Conservation (phyloP, 805 yeast genomes). For the Saccharomycopsis capsularis region DNA sequence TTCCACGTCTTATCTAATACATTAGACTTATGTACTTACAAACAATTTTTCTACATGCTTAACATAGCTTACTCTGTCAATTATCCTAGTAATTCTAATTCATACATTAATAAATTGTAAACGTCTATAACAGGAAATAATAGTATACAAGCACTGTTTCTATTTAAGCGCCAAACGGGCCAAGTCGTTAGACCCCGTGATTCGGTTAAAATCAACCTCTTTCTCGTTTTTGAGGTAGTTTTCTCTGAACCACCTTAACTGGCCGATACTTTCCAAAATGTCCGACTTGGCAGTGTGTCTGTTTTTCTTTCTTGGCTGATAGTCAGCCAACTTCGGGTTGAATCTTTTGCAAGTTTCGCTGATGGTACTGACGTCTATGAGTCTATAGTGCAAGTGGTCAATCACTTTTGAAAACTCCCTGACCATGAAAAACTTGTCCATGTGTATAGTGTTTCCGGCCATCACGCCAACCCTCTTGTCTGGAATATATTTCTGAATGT, state of each 20-base stretch:
- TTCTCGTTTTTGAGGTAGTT: slow-evolving; percentile 42
- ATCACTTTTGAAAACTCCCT: slow-evolving; percentile 73
- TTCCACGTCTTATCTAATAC: no score
- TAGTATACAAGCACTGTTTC: background rate
- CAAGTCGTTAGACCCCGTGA: background rate
- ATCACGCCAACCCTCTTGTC: slow-evolving; percentile 54
- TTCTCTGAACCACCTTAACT: slow-evolving; percentile 68
- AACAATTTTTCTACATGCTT: no score
- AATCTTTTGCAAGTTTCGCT: slow-evolving; percentile 77
- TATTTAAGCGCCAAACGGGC: background rate
- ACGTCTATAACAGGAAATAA: no score
- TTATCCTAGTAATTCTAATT: no score
- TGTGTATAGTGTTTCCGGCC: slow-evolving; percentile 90
- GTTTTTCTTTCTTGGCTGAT: slow-evolving; percentile 55
- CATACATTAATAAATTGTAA: no score
- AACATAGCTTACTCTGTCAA: no score
- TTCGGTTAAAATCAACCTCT: background rate
- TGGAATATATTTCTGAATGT: slow-evolving; percentile 50
- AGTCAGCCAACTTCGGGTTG: slow-evolving; percentile 52
- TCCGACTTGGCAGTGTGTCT: slow-evolving; percentile 87
- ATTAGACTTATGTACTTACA: no score
- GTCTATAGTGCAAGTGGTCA: slow-evolving; percentile 61
- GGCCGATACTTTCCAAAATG: slow-evolving; percentile 81
- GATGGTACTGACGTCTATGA: slow-evolving; percentile 84
- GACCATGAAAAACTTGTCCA: slow-evolving; percentile 81